Conservation (phyloP, 495 filamentous ascomycete genomes). For the Xylaria longipes region DNA sequence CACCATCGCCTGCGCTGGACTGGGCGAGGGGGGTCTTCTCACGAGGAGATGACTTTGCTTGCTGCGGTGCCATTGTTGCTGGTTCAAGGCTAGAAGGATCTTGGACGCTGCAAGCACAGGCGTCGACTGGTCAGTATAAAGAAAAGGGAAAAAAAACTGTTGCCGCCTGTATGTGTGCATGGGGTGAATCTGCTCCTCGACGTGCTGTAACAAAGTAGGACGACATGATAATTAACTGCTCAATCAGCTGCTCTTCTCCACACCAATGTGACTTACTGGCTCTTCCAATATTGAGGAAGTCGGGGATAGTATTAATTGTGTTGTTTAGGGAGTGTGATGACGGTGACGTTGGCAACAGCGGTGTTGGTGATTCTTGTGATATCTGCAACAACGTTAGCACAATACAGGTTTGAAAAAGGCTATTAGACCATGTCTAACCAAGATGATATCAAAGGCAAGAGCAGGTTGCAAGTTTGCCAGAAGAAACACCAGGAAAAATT, state of each 20-base stretch:
- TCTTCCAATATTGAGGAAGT: neutral
- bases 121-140: neutral
- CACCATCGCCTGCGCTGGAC: neutral
- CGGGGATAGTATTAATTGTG: neutral
- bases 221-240: neutral
- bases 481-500: neutral
- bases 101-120: neutral
- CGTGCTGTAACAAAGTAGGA: neutral
- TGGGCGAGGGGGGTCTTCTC: neutral
- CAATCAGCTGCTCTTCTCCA: neutral
- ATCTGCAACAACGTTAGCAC: neutral
- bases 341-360: neutral
- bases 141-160: neutral
- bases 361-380: neutral
- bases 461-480: neutral
- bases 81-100: neutral
- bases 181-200: neutral
- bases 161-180: too few relatives aligned
- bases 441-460: neutral
- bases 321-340: neutral
- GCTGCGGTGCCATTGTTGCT: neutral
- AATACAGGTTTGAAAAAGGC: neutral
- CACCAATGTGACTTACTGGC: neutral
- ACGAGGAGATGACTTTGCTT: neutral
- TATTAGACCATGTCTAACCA: neutral